These are phyloP conservation scores for Xylaria flabelliformis DNA, from an alignment of 495 filamentous ascomycete species.

Conservation along the genomic window DNA sequence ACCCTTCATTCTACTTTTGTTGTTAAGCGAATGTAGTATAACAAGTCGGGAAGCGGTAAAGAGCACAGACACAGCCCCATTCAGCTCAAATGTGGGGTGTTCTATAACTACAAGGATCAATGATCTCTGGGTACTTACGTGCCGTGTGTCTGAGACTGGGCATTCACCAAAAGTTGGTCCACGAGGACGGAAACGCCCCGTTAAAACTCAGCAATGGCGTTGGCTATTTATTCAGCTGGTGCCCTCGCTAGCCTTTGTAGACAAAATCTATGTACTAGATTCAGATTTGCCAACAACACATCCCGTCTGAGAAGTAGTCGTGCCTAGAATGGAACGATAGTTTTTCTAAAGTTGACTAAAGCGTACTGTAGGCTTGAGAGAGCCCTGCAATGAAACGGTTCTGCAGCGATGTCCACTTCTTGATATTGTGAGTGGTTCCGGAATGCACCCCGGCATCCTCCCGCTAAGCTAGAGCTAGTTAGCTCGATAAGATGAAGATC, in stretches of 20 bases:
- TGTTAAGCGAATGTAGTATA: background rate
- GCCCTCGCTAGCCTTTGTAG: background rate
- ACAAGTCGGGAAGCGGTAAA: background rate
- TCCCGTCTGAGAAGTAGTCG: background rate
- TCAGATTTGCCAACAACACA: background rate
- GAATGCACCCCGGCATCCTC: background rate
- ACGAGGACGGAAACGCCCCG: background rate
- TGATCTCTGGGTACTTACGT: background rate
- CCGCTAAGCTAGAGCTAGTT: background rate
- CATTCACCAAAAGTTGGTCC: background rate
- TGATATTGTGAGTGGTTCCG: background rate
- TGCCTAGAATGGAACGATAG: background rate
- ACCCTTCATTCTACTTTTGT: background rate
- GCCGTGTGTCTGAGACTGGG: background rate
- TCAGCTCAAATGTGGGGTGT: background rate
- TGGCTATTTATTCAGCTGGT: background rate
- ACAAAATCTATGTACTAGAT: background rate
- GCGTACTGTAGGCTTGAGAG: background rate
- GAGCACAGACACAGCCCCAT: conserved; percentile 3
- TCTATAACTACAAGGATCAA: background rate
- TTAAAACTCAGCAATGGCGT: background rate
- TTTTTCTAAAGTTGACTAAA: too few relatives aligned
- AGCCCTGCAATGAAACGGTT: background rate
- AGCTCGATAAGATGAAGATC: conserved; percentile 17
- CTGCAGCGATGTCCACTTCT: background rate